These are phyloP conservation scores for Colletotrichum orchidophilum DNA, from an alignment of 2,329 filamentous ascomycete genomes.

Conservation along the genomic window DNA sequence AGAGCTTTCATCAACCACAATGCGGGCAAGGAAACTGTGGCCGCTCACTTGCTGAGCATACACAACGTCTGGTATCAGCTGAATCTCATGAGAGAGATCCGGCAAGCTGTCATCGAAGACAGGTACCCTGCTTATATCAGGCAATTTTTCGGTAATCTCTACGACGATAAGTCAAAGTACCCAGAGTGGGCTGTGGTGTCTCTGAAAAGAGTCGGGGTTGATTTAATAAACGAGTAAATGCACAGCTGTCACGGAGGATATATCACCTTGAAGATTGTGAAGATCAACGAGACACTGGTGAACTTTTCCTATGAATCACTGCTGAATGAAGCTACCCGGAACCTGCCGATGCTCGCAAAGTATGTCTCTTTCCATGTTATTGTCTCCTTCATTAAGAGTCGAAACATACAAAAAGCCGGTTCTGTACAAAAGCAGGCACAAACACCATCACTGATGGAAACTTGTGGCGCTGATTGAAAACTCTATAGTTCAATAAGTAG, in stretches of 20 bases:
- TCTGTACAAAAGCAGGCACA: not conserved
- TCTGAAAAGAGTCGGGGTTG: slow-evolving; percentile 80
- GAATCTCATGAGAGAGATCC: slow-evolving; percentile 78
- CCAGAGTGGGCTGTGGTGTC: slow-evolving; percentile 88
- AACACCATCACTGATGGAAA: too few relatives aligned
- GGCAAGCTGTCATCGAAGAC: slow-evolving; percentile 84
- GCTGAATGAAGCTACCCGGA: not conserved
- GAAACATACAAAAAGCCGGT: not conserved
- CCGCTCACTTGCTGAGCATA: slow-evolving; percentile 85
- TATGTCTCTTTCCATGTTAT: not conserved
- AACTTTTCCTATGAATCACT: not conserved
- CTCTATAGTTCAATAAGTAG: too few relatives aligned
- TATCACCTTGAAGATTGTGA: not conserved
- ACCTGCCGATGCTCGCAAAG: not conserved
- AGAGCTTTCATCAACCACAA: slow-evolving; percentile 92
- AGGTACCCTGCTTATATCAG: slow-evolving; percentile 80
- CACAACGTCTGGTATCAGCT: slow-evolving; percentile 97
- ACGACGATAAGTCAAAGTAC: slow-evolving; percentile 70
- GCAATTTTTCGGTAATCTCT: slow-evolving; percentile 80
- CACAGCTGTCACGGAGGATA: not conserved
- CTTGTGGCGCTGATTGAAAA: too few relatives aligned
- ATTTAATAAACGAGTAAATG: slow-evolving; percentile 61
- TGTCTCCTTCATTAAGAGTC: not conserved
- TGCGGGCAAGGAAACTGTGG: slow-evolving; percentile 92
- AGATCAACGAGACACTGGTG: not conserved